These are phyloP conservation scores for Anthoceros angustus DNA, from an alignment of 225 moss, liverwort and hornwort species.

Conservation along the genomic window DNA sequence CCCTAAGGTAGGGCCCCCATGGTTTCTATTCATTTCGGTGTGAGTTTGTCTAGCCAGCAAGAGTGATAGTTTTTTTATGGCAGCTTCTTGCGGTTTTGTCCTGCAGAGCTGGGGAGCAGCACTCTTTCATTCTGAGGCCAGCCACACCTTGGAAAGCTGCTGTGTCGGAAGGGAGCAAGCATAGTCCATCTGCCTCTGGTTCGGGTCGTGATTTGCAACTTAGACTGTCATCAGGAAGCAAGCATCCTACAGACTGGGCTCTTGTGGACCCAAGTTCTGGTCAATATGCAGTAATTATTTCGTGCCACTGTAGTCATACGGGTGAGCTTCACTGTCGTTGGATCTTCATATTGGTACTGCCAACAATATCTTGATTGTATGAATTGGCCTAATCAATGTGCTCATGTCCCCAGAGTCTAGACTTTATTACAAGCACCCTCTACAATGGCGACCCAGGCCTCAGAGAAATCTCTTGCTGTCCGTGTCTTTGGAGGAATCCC, in stretches of 20 bases:
- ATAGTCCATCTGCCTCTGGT: conserved; percentile 14
- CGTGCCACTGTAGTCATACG: conserved; percentile 91
- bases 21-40: not conserved
- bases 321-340: conserved; percentile 16
- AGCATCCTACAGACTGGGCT: conserved; percentile 23
- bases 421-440: conserved; percentile 72
- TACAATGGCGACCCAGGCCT: conserved; percentile 76
- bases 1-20: conserved; percentile 47
- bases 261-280: conserved; percentile 30
- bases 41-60: not conserved
- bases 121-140: conserved; percentile 92
- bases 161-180: conserved; percentile 27
- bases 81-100: not conserved
- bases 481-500: conserved; percentile 62
- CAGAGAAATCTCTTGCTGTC: conserved; percentile 81
- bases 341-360: too few relatives aligned
- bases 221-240: conserved; percentile 21
- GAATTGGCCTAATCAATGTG: not conserved
- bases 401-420: conserved; percentile 47
- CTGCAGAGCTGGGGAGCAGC: conserved; percentile 83
- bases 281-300: conserved; percentile 82
- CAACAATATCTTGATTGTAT: not conserved
- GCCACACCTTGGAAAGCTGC: conserved; percentile 63
- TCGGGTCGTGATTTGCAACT: conserved; percentile 27
- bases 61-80: not conserved